Conservation (phyloP, 805 yeast species). For the Torulaspora franciscae region DNA sequence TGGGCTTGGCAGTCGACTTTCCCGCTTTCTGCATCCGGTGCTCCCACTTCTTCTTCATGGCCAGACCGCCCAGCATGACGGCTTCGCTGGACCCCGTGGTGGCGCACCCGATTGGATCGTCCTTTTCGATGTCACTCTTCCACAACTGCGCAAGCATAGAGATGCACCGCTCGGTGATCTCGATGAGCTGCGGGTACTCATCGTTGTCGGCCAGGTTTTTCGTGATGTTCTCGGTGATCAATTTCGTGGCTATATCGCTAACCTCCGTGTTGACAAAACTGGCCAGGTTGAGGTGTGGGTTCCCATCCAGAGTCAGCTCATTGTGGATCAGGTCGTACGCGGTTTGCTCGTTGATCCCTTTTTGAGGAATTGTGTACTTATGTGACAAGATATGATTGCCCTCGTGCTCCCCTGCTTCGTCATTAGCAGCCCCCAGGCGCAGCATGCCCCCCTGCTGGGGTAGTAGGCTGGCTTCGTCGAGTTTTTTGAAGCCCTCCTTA, state of each 20-base stretch:
- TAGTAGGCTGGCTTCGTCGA: constrained; percentile 18
- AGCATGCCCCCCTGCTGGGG: constrained; percentile 16
- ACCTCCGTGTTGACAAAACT: constrained; percentile 79
- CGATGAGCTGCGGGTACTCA: constrained; percentile 84
- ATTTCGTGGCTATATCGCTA: constrained; percentile 47
- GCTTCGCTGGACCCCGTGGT: constrained; percentile 95
- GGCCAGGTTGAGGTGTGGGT: constrained; percentile 78
- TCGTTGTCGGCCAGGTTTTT: constrained; percentile 91
- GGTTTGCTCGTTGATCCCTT: constrained; percentile 47
- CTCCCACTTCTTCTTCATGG: constrained; percentile 90
- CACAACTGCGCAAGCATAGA: constrained; percentile 74
- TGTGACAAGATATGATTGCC: constrained; percentile 21
- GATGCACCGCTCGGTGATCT: constrained; percentile 75
- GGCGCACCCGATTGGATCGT: constrained; percentile 71
- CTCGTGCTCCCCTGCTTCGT: background rate
- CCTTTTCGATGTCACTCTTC: constrained; percentile 47
- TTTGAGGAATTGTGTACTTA: constrained; percentile 56
- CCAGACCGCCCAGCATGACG: constrained; percentile 87
- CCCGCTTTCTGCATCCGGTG: constrained; percentile 55
- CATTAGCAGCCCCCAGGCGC: constrained; percentile 1
- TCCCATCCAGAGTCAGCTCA: constrained; percentile 78
- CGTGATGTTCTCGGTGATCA: constrained; percentile 65
- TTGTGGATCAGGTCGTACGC: constrained; percentile 64
- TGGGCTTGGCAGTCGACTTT: constrained; percentile 59
- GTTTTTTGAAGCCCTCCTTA: background rate